Evolutionary conservation across 768 basidiomycete species (phyloP).

Genomic region (Xerocomellus amylosporus): DNA sequence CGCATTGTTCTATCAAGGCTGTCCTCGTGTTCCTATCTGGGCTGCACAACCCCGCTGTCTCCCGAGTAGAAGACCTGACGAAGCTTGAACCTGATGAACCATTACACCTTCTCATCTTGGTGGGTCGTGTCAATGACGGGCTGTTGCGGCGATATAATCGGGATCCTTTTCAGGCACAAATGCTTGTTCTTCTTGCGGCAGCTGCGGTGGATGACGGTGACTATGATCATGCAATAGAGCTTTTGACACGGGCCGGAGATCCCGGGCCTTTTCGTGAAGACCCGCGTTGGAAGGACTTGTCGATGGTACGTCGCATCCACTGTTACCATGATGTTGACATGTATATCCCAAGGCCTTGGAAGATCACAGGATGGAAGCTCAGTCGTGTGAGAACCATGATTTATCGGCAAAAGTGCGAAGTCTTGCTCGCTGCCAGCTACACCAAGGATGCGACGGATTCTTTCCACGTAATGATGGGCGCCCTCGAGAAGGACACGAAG

Average conservation of each 20-base stretch:
- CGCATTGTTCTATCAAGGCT: neutral
- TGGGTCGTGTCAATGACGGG: neutral
- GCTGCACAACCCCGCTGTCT: neutral
- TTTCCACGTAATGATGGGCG: neutral
- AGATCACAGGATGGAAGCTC: neutral
- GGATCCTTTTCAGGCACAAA: neutral
- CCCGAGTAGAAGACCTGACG: neutral
- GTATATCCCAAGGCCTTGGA: neutral
- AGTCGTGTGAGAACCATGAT: neutral
- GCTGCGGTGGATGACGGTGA: neutral
- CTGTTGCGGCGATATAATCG: neutral
- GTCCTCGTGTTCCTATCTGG: neutral
- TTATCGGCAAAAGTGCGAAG: neutral
- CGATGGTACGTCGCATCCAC: neutral
- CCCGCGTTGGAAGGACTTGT: neutral
- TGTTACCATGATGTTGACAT: neutral
- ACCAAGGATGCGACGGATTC: no score
- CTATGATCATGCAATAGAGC: neutral
- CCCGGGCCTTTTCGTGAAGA: neutral
- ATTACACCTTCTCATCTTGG: neutral
- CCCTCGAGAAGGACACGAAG: neutral
- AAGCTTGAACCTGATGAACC: neutral
- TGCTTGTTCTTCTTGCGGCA: neutral
- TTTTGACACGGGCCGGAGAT: neutral
- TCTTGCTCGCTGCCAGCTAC: neutral